These are phyloP conservation scores for Pythium guiyangense DNA, from an alignment of 352 stramenopile genomes.

Conservation along the genomic window DNA sequence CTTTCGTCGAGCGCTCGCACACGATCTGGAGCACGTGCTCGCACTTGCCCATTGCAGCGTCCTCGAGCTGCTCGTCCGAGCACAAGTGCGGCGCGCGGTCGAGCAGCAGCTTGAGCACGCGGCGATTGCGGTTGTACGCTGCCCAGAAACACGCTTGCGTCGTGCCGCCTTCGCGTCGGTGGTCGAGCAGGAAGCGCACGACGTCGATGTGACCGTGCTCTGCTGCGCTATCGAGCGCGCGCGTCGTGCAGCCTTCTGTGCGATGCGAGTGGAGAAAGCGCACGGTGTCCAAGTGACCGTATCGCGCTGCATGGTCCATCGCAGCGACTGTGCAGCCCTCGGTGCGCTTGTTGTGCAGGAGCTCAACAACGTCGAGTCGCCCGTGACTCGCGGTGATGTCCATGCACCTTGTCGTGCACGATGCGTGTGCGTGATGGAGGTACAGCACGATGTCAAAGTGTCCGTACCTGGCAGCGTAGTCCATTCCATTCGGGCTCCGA, in stretches of 20 bases:
- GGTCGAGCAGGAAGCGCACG: neutral
- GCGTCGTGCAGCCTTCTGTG: neutral
- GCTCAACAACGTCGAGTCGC: neutral
- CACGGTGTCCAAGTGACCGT: neutral
- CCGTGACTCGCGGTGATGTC: neutral
- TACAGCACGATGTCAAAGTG: conserved; percentile 4
- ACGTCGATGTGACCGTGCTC: conserved; percentile 1
- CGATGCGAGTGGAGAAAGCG: neutral
- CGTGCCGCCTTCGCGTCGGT: neutral
- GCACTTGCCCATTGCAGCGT: neutral
- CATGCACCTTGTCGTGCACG: neutral
- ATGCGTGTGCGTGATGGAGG: neutral
- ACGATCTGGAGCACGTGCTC: neutral
- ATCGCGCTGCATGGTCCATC: neutral
- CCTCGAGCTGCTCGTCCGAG: neutral
- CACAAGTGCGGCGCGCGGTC: neutral
- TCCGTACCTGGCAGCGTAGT: conserved; percentile 1
- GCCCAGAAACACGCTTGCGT: neutral
- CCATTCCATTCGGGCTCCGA: neutral
- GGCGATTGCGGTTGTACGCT: neutral
- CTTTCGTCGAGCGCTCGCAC: neutral
- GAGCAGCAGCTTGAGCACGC: neutral
- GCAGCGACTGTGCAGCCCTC: neutral
- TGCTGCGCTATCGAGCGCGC: conserved; percentile 1
- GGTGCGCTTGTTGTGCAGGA: neutral